Base-by-base conservation (phyloP, 1,284 basidiomycete genomes). In the Ganoderma sp. region DNA sequence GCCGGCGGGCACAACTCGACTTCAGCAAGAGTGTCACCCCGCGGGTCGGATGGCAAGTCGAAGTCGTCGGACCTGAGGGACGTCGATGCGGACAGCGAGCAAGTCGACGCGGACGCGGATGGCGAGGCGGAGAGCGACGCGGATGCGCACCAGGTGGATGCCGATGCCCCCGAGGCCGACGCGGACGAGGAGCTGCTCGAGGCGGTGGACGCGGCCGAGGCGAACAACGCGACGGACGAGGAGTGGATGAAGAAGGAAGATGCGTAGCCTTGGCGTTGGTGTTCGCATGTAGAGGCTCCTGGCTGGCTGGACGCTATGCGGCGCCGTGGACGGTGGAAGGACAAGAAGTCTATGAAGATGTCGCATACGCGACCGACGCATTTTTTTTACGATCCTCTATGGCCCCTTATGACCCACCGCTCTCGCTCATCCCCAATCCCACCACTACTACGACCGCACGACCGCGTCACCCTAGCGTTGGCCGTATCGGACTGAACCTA, bases 161-260 rank as follows among this genome's bases (percentile, higher is more conserved):
- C 62, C 0, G 74, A 74, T 52, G 74, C 70, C n/a, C 61, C 59
- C 1, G 70, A 71, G 32, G 77, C 69, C 15, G 74, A 80, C 56
- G 76, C 78, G 6, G 79, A 80, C 12, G 78, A 77, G 43, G 79
- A 81, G 67, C 70, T 80, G 69, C 73, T 81, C 42, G 79, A 78
- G 69, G 80, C 80, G 12, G 79, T 80, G 22, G 79, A 80, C 65
- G 80, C 79, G 9, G 78, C 79, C 3, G 80, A 80, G 74, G 78
- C 77, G 63, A 78, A 77, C 68, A 73, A 76, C 61, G 73, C 70
- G 62, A 67, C 58, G 22, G 75, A 74, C 25, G 77, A 78, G 62
- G 74, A 74, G 73, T 77, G 73, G 75, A 39, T 75, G 68, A 77
- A 77, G 74, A 76, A 77, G 65, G 76, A 78, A 68, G 75, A 76